These are phyloP conservation scores for Trypanosoma cruzi DNA, from an alignment of 208 protist genomes.

Conservation along the genomic window DNA sequence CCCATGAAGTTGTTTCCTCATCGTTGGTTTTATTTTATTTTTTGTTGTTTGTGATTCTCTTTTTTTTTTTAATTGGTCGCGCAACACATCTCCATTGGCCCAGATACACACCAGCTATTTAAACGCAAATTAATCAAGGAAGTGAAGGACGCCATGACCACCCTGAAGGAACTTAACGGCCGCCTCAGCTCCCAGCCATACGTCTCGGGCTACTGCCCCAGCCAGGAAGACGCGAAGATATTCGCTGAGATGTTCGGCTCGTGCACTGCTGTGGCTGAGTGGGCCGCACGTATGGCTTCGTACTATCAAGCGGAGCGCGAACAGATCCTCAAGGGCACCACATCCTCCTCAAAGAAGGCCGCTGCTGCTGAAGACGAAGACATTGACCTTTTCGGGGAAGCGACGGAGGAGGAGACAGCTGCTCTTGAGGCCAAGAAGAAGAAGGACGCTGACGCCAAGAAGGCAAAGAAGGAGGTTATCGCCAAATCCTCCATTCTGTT, in stretches of 20 bases:
- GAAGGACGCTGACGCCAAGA: slow-evolving; percentile 83
- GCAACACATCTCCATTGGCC: background rate
- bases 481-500: slow-evolving; percentile 93
- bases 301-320: slow-evolving; percentile 92
- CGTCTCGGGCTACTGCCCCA: slow-evolving; percentile 77
- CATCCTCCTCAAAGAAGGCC: slow-evolving; percentile 34
- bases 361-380: slow-evolving; percentile 80
- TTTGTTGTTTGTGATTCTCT: slow-evolving; percentile 3
- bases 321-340: slow-evolving; percentile 37
- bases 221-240: slow-evolving; percentile 80
- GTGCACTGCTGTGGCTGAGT: slow-evolving; percentile 78
- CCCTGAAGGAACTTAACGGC: slow-evolving; percentile 87
- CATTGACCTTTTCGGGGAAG: slow-evolving; percentile 91
- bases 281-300: slow-evolving; percentile 89
- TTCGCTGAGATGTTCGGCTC: slow-evolving; percentile 89
- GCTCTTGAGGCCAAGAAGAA: slow-evolving; percentile 91
- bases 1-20: background rate
- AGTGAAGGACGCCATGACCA: slow-evolving; percentile 53
- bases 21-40: background rate
- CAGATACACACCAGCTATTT: background rate
- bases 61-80: slow-evolving; percentile 14
- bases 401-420: slow-evolving; percentile 83
- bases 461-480: slow-evolving; percentile 78
- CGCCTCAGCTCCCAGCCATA: slow-evolving; percentile 82
- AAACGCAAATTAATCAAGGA: slow-evolving; percentile 9